Base-by-base conservation (phyloP, 495 filamentous ascomycete genomes). In the Penicillium pancosmium region DNA sequence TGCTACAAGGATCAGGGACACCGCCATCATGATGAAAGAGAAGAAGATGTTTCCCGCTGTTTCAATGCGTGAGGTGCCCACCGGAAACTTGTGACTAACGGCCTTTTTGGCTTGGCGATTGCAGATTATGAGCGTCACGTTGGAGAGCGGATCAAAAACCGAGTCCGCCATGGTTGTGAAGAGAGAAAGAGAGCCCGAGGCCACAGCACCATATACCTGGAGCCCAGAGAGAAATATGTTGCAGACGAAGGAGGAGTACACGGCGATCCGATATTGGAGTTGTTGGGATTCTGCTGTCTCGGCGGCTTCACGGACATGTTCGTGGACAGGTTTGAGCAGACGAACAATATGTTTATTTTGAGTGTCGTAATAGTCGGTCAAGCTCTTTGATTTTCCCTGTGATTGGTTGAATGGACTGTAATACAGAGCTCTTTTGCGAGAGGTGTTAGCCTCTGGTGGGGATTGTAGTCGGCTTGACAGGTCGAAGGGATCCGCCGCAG, bases 161-260 rank as follows among this genome's bases (percentile, higher is more conserved):
- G 92, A 87, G 74, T 97, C 93, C 35, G 92, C 93, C 89, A 95
- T 95, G 52, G 93, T 98, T 7, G 93, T 96, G 79, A 97, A 96
- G 40, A 98, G 85, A 5, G 93, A 96, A 33, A 97, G 82, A 9
- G 91, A 96, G 21, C 86, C 84, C 2, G 91, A 94, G 1, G 90
- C 85, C 40, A 89, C 81, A 51, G 93, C 93, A 18, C 85, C 93
- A 74, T 95, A 98, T 47, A 96, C 73, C 66, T 98, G 93, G 5
- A 98, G 77, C 6, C 81, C 36, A 38, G 36, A 38, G 36, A 38
- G 36, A 38, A 13, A n/a, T 38, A 38, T 38, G 36, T 38, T 38
- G 36, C 36, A 38, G 5, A 38, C 10, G 15, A 38, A 38, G 15
- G 36, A 38, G 1, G 36, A 38, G 15, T 38, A 38, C 36, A 38